Conservation (phyloP, 805 yeast species). For the Yamadazyma ubonensis region DNA sequence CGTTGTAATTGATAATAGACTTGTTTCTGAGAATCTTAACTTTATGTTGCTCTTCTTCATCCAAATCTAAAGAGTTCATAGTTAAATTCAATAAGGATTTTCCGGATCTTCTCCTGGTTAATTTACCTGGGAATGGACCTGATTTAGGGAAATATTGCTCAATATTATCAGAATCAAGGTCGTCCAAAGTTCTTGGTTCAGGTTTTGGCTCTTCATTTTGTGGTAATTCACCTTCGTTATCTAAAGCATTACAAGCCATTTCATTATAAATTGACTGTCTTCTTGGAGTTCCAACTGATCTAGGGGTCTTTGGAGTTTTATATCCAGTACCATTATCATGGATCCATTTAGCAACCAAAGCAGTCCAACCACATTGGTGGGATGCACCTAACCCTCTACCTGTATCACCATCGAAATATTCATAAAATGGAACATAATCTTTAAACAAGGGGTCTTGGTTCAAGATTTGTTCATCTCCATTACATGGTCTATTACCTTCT, state of each 20-base stretch:
- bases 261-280: slow-evolving; percentile 28
- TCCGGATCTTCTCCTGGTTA: slow-evolving; percentile 70
- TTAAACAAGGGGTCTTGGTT: slow-evolving; percentile 67
- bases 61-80: slow-evolving; percentile 62
- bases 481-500: slow-evolving; percentile 69
- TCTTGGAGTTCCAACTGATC: slow-evolving; percentile 26
- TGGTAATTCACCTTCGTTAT: slow-evolving; percentile 7
- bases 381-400: slow-evolving; percentile 93
- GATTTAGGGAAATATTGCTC: slow-evolving; percentile 43
- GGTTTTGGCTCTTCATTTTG: slow-evolving; percentile 1
- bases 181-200: slow-evolving; percentile 12
- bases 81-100: slow-evolving; percentile 69
- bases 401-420: slow-evolving; percentile 90
- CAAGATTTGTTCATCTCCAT: slow-evolving; percentile 58
- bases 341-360: slow-evolving; percentile 86
- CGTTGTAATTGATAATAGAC: slow-evolving; percentile 17
- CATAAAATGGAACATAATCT: slow-evolving; percentile 77
- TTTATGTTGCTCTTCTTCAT: slow-evolving; percentile 46
- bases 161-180: slow-evolving; percentile 30
- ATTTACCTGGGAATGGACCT: slow-evolving; percentile 51
- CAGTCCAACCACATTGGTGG: slow-evolving; percentile 97
- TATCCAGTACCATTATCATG: slow-evolving; percentile 82
- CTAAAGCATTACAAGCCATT: slow-evolving; percentile 15
- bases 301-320: slow-evolving; percentile 48
- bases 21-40: slow-evolving; percentile 16